Evolutionary conservation across 2,329 filamentous ascomycete genomes (phyloP), one percentile per base, ranked within the genome.

Genomic region (Thelonectria discophora): DNA sequence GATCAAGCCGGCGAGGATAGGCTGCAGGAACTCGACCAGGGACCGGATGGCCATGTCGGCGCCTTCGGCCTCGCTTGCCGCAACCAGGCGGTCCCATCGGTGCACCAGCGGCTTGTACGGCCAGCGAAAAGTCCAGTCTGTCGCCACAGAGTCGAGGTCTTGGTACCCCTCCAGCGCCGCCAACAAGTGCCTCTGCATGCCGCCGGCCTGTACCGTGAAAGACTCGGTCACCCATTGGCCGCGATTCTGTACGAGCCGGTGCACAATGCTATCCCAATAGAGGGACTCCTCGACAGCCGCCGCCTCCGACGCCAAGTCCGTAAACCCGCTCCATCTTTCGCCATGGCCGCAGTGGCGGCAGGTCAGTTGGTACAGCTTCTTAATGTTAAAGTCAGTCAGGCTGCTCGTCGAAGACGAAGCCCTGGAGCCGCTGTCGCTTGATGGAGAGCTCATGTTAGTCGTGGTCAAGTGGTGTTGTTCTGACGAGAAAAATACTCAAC

Each of bases 11-110:
- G 64, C 65, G 5, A 79, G 24, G 7, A 77, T 70, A 3, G 75
- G 76, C 1, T 60, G 55, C 5, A 78, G 66, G 51, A 78, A 77
- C 0, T 54, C 50, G 5, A 77, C 47, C n/a, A 79, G 62, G 9
- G 39, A 37, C 9, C 37, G 20, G 7, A 37, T 30, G 1, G 50
- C 34, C 9, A 50, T 12, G 6, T 55, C 47, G 5, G 48, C 12
- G 1, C 8, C 8, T 1, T 30, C 3, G 1, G 10, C n/a, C 8
- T 60, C 30, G 8, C 37, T 45, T 2, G 59, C 27, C 18, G 51
- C 27, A 8, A 30, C 13, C 0, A 65, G 53, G 4, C 53, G 49
- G 13, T 57, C 52, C 60, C 63, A 65, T 0, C 60, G 50, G 20
- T 66, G 64, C 17, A 66, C 60, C 5, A 65, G 48, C 8, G 64